phyloP scores from a whole-genome alignment of 345 rosid genomes.

The Pistacia integerrima region DNA sequence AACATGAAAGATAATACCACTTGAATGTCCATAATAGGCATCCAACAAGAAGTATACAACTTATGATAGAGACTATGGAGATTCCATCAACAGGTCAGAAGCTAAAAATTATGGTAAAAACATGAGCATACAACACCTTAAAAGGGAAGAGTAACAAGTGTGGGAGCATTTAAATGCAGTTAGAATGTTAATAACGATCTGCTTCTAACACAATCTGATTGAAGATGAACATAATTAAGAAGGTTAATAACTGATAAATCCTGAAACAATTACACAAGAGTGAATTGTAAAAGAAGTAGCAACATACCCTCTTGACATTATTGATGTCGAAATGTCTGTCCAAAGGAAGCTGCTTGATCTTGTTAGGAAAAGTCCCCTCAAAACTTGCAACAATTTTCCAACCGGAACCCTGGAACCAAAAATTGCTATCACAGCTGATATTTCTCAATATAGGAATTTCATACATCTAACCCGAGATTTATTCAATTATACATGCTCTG shows the following conservation, averaged over 20 bases:
- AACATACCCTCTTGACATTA: constrained; percentile 50
- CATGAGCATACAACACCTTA: not conserved
- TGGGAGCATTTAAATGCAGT: not conserved
- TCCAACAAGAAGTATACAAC: not conserved
- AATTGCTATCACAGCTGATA: not conserved
- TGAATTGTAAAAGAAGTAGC: not conserved
- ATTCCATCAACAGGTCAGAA: not conserved
- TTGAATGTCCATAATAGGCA: not conserved
- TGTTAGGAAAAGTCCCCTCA: constrained; percentile 91
- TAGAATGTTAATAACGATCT: constrained; percentile 60
- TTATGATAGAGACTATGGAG: not conserved
- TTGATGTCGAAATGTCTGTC: constrained; percentile 94
- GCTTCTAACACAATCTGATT: constrained; percentile 77
- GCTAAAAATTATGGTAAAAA: not conserved
- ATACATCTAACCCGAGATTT: too few species aligned
- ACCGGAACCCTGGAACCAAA: constrained; percentile 78
- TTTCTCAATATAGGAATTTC: not conserved
- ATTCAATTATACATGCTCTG: not conserved
- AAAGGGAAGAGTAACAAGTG: not conserved
- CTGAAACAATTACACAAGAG: constrained; percentile 1
- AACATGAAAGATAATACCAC: constrained; percentile 10
- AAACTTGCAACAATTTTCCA: constrained; percentile 98
- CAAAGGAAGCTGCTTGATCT: constrained; percentile 94
- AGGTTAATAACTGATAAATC: constrained; percentile 7
- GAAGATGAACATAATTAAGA: not conserved